Evolutionary conservation across 2,329 filamentous ascomycete species (phyloP), one percentile per base, ranked within the genome.

Genomic region (Metarhizium album): DNA sequence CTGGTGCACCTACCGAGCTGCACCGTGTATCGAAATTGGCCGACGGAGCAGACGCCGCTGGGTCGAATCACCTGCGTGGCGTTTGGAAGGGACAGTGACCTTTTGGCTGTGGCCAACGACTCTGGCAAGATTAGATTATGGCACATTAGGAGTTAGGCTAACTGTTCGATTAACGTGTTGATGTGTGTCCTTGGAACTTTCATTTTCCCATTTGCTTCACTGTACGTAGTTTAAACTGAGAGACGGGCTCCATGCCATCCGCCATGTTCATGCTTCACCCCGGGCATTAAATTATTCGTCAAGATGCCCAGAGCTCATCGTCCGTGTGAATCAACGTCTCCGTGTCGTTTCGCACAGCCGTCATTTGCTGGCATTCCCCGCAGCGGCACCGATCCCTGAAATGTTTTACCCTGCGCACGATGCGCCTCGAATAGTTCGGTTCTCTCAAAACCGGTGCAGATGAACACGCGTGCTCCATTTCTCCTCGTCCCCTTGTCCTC

Each of bases 21-120:
- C 67, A 95, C 90, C 1, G 88, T 97, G 20, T 98, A 93, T 75
- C 83, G 84, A 61, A 98, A 98, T 69, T 98, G 93, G 93, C 93
- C 93, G 23, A 98, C 91, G 49, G 80, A 83, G 56, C 84, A 86
- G 65, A 98, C 93, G 51, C 90, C 90, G 1, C 69, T 98, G 54
- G 93, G 93, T 0, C 78, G 89, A 53, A 83, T 97, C 57, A 87
- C 87, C 2, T 75, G 82, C 1, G 79, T 90, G 53, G 83, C 86
- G 3, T 86, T 88, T 64, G 78, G 78, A 20, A 74, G 71, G 5
- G 74, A 76, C 54, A 86, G 82, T 54, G 78, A 86, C 59, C 66
- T 90, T 60, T 65, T 98, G 57, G 88, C 88, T 11, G 86, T 97
- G 48, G 91, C 83, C 18, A 97, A 95, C 62, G 91, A 97, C 64